Percentiles rank a stretch among this genome's conserved stretches.
Conservation (phyloP, 192 early-diverging fungal species). For the Backusella liffmaniae region DNA sequence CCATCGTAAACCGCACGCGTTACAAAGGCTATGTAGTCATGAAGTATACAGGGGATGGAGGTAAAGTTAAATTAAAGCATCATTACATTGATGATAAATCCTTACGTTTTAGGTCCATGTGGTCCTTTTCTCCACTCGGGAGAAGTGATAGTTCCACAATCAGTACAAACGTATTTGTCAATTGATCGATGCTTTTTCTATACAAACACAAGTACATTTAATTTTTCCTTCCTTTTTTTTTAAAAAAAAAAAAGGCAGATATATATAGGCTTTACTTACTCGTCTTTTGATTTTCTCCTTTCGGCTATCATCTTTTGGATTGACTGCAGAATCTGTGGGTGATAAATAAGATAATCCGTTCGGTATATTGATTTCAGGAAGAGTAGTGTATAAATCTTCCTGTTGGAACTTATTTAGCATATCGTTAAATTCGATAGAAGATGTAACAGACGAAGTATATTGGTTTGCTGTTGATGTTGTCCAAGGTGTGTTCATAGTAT, state of each 20-base stretch:
- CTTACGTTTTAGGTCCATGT: constrained; percentile 44
- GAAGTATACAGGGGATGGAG: constrained; percentile 15
- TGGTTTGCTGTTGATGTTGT: background rate
- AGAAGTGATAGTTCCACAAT: constrained; percentile 46
- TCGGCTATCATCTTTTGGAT: background rate
- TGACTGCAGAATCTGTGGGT: background rate
- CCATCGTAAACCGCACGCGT: constrained; percentile 48
- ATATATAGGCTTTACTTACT: constrained; percentile 6
- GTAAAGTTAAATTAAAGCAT: constrained; percentile 4
- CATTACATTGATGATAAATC: background rate
- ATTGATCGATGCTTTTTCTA: constrained; percentile 27
- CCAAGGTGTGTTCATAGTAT: background rate
- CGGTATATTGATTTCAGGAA: constrained; percentile 1
- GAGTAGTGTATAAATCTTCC: background rate
- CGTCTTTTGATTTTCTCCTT: constrained; percentile 25
- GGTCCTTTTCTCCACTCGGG: constrained; percentile 51
- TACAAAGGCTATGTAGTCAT: constrained; percentile 33
- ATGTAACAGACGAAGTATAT: background rate
- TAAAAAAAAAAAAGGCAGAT: background rate
- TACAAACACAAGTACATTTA: background rate
- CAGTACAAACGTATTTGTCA: constrained; percentile 46
- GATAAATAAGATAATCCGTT: background rate
- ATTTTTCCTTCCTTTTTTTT: background rate
- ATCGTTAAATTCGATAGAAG: constrained; percentile 3
- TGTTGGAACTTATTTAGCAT: background rate